These are phyloP conservation scores for Phanerochaete carnosa DNA, from an alignment of 768 basidiomycete genomes.

Conservation along the genomic window DNA sequence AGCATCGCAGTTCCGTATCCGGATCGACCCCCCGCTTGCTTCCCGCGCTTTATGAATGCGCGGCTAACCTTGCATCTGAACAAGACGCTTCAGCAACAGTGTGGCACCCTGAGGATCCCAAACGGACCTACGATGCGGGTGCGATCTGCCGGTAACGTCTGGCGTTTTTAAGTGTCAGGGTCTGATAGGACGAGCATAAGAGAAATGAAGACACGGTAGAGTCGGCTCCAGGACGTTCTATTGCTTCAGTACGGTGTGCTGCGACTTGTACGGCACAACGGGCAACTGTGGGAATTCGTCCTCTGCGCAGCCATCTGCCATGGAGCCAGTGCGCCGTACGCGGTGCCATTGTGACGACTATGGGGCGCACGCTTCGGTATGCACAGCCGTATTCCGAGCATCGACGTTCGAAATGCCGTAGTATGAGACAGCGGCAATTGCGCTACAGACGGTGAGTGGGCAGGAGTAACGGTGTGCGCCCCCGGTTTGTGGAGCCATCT, in stretches of 20 bases:
- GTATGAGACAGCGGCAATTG: not conserved
- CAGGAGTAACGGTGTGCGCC: not conserved
- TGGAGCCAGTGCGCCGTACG: not conserved
- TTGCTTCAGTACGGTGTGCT: not conserved
- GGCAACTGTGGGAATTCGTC: not conserved
- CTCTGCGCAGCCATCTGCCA: not conserved
- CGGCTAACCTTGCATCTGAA: not conserved
- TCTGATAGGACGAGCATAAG: not conserved
- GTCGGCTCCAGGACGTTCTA: not conserved
- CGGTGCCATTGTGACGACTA: not conserved
- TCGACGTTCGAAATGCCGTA: not conserved
- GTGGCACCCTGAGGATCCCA: not conserved
- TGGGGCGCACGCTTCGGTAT: not conserved
- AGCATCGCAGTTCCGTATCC: not conserved
- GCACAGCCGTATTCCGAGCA: not conserved
- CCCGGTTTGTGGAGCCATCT: not conserved
- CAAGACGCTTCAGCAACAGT: not conserved
- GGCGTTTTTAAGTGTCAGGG: not conserved
- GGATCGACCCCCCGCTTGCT: not conserved
- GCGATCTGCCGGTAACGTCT: not conserved
- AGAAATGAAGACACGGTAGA: not conserved
- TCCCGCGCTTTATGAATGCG: not conserved
- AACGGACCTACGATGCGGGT: slow-evolving; percentile 10
- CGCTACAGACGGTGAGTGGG: not conserved
- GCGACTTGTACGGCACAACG: not conserved